Percentiles rank a stretch among this genome's conserved stretches.
phyloP scores from a whole-genome alignment of 352 stramenopile genomes.

The Detonula confervacea region DNA sequence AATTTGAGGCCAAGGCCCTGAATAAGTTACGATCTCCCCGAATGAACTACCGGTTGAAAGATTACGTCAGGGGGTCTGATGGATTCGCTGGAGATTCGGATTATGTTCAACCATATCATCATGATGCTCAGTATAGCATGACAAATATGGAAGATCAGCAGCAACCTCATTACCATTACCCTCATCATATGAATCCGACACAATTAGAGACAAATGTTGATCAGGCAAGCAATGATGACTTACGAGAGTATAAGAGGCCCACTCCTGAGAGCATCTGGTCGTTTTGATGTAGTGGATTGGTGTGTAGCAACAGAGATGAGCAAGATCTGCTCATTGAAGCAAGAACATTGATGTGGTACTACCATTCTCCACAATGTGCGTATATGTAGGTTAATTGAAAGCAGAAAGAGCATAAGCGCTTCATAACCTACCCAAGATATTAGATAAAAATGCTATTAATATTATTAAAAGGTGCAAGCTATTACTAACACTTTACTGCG shows the following conservation, averaged over 20 bases:
- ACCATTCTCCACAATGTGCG: no score
- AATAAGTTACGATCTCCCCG: conserved; percentile 79
- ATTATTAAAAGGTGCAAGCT: no score
- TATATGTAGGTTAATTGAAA: conserved; percentile 3
- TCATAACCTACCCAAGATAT: no score
- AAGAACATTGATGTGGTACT: neutral
- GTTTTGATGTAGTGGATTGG: conserved; percentile 29
- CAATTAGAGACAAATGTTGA: conserved; percentile 18
- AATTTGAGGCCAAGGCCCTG: conserved; percentile 72
- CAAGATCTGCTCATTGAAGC: neutral
- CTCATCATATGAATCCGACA: conserved; percentile 38
- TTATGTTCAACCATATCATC: neutral
- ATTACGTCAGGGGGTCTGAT: conserved; percentile 57
- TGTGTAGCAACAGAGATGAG: neutral
- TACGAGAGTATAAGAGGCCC: conserved; percentile 33
- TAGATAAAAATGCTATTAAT: no score
- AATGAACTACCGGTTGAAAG: conserved; percentile 79
- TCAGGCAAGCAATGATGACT: conserved; percentile 20
- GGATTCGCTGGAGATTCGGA: conserved; percentile 1
- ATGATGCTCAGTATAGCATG: neutral
- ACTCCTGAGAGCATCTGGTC: conserved; percentile 63
- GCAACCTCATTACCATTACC: conserved; percentile 37
- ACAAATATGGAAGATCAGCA: conserved; percentile 30
- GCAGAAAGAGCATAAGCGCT: conserved; percentile 9
- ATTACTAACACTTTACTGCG: no score